phyloP scores from a whole-genome alignment of 371 early-diverging fungal species.

The Mortierella sp. region DNA sequence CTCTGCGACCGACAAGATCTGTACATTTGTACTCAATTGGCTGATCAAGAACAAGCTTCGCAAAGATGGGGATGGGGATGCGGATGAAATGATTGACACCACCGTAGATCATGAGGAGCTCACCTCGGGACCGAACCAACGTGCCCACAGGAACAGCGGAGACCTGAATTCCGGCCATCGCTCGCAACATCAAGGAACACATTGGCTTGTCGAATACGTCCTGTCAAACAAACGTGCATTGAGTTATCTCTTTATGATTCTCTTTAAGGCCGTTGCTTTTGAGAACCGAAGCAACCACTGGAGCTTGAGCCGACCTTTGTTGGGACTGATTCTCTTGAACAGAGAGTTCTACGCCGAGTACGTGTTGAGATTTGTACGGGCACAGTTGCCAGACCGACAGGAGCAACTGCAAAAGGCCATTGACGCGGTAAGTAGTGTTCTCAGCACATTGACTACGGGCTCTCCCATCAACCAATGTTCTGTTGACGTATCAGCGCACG shows the following conservation, averaged over 20 bases:
- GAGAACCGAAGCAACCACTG: conserved; percentile 86
- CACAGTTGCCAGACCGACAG: conserved; percentile 79
- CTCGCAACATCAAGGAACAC: conserved; percentile 33
- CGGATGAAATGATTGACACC: conserved; percentile 25
- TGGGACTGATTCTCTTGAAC: conserved; percentile 80
- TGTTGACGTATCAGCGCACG: too few relatives aligned
- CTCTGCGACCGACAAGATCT: conserved; percentile 76
- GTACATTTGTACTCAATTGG: conserved; percentile 77
- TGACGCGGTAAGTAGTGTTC: conserved; percentile 22
- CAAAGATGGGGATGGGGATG: conserved; percentile 7
- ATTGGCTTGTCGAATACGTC: conserved; percentile 68
- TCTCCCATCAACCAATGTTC: background rate
- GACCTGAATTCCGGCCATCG: background rate
- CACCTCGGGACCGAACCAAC: background rate
- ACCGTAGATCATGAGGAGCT: background rate
- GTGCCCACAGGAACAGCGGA: conserved; percentile 4
- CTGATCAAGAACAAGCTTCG: conserved; percentile 57
- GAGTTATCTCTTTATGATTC: conserved; percentile 67
- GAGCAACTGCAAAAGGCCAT: conserved; percentile 72
- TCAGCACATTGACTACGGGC: conserved; percentile 55
- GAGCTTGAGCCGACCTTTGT: conserved; percentile 84
- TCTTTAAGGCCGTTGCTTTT: conserved; percentile 81
- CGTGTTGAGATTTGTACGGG: conserved; percentile 70
- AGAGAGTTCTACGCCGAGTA: conserved; percentile 75
- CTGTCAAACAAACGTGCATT: conserved; percentile 66